phyloP scores from a whole-genome alignment of 768 basidiomycete genomes.

The Psilocybe tampanensis region DNA sequence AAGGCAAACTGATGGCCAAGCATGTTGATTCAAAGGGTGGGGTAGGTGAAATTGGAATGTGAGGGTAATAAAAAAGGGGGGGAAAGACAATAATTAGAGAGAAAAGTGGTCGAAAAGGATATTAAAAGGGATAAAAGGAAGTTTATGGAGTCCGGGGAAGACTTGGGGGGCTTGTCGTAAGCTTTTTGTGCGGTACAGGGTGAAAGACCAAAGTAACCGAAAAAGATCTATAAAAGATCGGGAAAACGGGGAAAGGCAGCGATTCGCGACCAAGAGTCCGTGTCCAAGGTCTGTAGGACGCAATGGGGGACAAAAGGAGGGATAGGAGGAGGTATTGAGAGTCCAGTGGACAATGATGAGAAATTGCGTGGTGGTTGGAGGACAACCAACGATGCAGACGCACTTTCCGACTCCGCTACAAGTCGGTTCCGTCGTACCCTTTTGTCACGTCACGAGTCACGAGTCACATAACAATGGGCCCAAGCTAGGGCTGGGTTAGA shows the following conservation, averaged over 20 bases:
- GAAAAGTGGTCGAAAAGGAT: slow-evolving; percentile 30
- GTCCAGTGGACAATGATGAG: slow-evolving; percentile 28
- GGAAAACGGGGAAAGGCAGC: slow-evolving; percentile 30
- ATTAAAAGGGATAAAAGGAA: slow-evolving; percentile 30
- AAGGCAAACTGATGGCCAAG: slow-evolving; percentile 89
- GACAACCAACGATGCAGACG: slow-evolving; percentile 46
- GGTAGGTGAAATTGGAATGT: slow-evolving; percentile 16
- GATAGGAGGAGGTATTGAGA: slow-evolving; percentile 26
- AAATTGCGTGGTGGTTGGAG: slow-evolving; percentile 46
- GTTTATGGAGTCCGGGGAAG: slow-evolving; percentile 23
- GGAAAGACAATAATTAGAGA: slow-evolving; percentile 19
- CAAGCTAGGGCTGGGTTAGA: not conserved
- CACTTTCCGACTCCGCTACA: slow-evolving; percentile 47
- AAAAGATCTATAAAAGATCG: slow-evolving; percentile 30
- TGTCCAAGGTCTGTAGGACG: slow-evolving; percentile 17
- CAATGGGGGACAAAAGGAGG: slow-evolving; percentile 23
- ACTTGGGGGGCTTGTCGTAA: slow-evolving; percentile 29
- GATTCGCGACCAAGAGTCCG: slow-evolving; percentile 17
- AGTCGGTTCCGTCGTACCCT: slow-evolving; percentile 34
- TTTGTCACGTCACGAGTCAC: slow-evolving; percentile 16
- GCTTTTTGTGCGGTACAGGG: slow-evolving; percentile 31
- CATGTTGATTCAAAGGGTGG: slow-evolving; percentile 48
- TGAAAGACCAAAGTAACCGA: slow-evolving; percentile 28
- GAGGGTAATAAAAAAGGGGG: slow-evolving; percentile 6
- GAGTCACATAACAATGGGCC: not conserved